These are phyloP conservation scores for Colletotrichum sp. DNA, from an alignment of 2,329 filamentous ascomycete genomes.

Conservation along the genomic window DNA sequence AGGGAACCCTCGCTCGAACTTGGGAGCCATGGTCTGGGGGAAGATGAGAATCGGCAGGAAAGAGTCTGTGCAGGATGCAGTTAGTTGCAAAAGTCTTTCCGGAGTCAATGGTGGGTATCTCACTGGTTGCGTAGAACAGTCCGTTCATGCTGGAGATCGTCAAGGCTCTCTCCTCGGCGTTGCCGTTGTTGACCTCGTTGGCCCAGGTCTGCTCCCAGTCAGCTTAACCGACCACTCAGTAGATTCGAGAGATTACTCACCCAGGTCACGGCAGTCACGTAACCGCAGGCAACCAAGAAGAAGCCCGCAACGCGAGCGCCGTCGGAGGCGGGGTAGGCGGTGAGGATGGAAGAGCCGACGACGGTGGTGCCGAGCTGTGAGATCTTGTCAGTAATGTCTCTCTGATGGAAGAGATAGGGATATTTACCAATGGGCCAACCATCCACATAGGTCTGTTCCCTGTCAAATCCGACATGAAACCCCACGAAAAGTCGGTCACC, in stretches of 20 bases:
- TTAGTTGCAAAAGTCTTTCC: too few relatives aligned
- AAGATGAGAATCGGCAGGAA: slow-evolving; percentile 38
- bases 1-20: slow-evolving; percentile 23
- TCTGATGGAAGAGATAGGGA: too few relatives aligned
- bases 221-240: fast-evolving
- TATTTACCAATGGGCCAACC: neutral
- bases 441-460: neutral
- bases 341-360: neutral
- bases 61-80: too few relatives aligned
- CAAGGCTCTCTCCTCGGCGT: slow-evolving; percentile 35
- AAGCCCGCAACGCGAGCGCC: neutral
- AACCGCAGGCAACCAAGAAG: neutral
- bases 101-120: too few relatives aligned
- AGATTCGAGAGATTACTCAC: neutral
- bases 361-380: neutral
- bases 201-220: slow-evolving; percentile 32
- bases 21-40: slow-evolving; percentile 34
- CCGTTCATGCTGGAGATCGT: slow-evolving; percentile 37
- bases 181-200: slow-evolving; percentile 34
- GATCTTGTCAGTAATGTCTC: neutral
- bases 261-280: slow-evolving; percentile 1
- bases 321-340: neutral
- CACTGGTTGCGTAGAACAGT: slow-evolving; percentile 30
- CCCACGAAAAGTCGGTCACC: slow-evolving; percentile 4
- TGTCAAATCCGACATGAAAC: slow-evolving; percentile 3